Evolutionary conservation across 352 stramenopile species (phyloP).

Genomic region (Phytopythium helicoides): DNA sequence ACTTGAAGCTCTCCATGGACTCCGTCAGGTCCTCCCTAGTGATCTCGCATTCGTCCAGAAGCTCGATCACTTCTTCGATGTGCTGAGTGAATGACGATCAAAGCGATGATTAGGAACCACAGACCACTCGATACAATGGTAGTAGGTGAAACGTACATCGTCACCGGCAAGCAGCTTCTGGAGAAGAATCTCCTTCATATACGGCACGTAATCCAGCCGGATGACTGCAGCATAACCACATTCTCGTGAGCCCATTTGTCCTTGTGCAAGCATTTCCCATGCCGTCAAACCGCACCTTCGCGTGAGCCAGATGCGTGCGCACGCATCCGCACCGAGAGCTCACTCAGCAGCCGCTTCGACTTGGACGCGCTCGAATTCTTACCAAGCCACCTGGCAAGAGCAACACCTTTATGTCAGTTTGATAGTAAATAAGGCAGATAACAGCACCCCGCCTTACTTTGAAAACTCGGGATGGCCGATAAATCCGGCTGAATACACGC

Average conservation of each 20-base stretch:
- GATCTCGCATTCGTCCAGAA: conserved; percentile 97
- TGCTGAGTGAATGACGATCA: conserved; percentile 26
- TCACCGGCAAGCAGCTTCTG: conserved; percentile 73
- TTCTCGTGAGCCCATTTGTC: conserved; percentile 3
- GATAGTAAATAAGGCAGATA: no score
- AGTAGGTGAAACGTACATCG: conserved; percentile 49
- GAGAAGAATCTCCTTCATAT: conserved; percentile 89
- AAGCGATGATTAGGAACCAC: background rate
- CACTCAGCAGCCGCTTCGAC: conserved; percentile 92
- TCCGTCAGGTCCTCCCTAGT: conserved; percentile 97
- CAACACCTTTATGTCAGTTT: background rate
- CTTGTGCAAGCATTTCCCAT: no score
- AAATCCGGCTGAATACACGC: conserved; percentile 76
- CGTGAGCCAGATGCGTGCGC: conserved; percentile 79
- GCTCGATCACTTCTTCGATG: conserved; percentile 88
- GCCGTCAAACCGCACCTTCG: conserved; percentile 40
- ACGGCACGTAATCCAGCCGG: conserved; percentile 85
- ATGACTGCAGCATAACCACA: conserved; percentile 51
- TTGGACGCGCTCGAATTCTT: conserved; percentile 97
- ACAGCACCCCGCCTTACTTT: conserved; percentile 40
- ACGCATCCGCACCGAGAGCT: conserved; percentile 96
- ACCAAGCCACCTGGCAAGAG: conserved; percentile 90
- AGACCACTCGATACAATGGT: background rate
- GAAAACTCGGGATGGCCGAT: conserved; percentile 90
- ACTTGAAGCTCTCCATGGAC: conserved; percentile 92